Evolutionary conservation across 345 rosid genomes (phyloP).

Genomic region (Arabidopsis suecica): DNA sequence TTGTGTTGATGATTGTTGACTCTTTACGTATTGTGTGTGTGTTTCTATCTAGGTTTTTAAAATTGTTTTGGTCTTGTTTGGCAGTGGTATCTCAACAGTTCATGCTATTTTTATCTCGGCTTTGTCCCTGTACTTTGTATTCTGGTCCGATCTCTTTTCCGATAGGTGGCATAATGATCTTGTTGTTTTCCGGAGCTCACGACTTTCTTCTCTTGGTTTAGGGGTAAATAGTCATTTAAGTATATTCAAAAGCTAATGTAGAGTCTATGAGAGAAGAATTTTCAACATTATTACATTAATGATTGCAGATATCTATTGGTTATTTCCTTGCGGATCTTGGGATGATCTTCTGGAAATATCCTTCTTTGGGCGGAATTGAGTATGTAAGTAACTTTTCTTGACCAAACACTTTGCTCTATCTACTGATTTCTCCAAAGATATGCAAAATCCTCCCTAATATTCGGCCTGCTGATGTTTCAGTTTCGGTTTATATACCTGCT

Average conservation of each 20-base stretch:
- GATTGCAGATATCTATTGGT: constrained; percentile 80
- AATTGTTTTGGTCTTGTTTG: constrained; percentile 1
- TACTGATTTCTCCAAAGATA: background rate
- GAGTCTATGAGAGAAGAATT: constrained; percentile 1
- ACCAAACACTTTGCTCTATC: constrained; percentile 11
- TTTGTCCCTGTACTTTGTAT: constrained; percentile 73
- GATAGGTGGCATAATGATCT: constrained; percentile 58
- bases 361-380: constrained; percentile 87
- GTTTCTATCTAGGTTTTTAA: background rate
- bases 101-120: constrained; percentile 79
- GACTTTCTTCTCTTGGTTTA: constrained; percentile 68
- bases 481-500: background rate
- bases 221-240: constrained; percentile 56
- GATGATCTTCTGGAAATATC: constrained; percentile 87
- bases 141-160: constrained; percentile 82
- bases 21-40: background rate
- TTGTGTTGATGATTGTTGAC: constrained; percentile 38
- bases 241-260: constrained; percentile 5
- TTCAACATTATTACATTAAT: background rate
- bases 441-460: background rate
- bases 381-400: constrained; percentile 63
- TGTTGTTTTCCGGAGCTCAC: constrained; percentile 68
- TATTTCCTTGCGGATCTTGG: constrained; percentile 85
- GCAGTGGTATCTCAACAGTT: constrained; percentile 82
- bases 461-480: background rate